phyloP scores from a whole-genome alignment of 192 early-diverging fungal species.

The Backusella circina region DNA sequence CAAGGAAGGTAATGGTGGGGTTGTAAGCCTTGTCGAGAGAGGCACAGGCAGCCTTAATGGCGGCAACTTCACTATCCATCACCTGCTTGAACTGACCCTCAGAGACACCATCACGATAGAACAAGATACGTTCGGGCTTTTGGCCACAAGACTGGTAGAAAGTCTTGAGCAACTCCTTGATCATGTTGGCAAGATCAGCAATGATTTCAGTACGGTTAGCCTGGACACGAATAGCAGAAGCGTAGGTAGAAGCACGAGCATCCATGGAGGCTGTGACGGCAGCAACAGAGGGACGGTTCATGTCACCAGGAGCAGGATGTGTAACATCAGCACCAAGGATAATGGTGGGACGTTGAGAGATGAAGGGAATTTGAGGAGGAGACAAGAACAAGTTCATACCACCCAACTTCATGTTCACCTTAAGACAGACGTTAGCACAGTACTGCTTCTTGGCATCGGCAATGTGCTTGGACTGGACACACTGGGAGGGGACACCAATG shows the following conservation, averaged over 20 bases:
- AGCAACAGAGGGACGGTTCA: conserved; percentile 68
- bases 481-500: conserved; percentile 87
- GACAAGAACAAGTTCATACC: conserved; percentile 78
- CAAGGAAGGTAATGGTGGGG: conserved; percentile 78
- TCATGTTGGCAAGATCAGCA: conserved; percentile 57
- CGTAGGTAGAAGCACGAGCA: conserved; percentile 56
- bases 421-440: conserved; percentile 92
- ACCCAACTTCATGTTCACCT: conserved; percentile 92
- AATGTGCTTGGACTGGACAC: conserved; percentile 81
- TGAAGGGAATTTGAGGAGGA: conserved; percentile 61
- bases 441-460: conserved; percentile 78
- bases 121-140: conserved; percentile 74
- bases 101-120: conserved; percentile 91
- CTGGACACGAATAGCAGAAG: conserved; percentile 61
- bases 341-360: conserved; percentile 71
- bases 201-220: conserved; percentile 71
- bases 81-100: conserved; percentile 84
- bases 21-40: conserved; percentile 64
- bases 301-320: conserved; percentile 72
- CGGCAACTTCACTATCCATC: conserved; percentile 61
- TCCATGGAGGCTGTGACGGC: conserved; percentile 71
- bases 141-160: conserved; percentile 65
- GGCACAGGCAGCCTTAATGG: conserved; percentile 48
- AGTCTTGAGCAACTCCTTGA: conserved; percentile 59
- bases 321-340: conserved; percentile 90